Evolutionary conservation across 176 grass and related monocot species (phyloP), one percentile per base, ranked within the genome.

Genomic region (Dendrocalamus sinicus): DNA sequence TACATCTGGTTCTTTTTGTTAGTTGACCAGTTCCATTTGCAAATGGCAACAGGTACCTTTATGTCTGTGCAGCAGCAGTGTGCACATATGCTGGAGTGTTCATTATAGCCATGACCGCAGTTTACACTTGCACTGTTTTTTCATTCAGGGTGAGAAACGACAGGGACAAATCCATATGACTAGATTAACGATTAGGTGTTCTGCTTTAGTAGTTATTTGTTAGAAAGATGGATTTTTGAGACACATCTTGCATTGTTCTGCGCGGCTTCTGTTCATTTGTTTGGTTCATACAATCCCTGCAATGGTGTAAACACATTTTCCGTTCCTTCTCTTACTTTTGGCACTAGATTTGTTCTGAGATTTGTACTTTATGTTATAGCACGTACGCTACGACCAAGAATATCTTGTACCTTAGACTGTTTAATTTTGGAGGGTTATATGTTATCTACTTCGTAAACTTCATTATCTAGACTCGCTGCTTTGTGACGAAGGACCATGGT

Each of bases 61-160:
- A 98, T 73, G 81, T 95, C 75, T 95, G 93, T 41, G 96, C 93
- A 82, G 90, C 93, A 73, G 94, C 96, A 20, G 37, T 95, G 23
- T 92, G 91, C 63, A 92, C 92, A 32, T 98, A 94, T 45, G 80
- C 87, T 28, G 96, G 93, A 75, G 93, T 95, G 54, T 47, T 88
- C 23, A n/a, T 92, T 44, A 67, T 94, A 84, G 74, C 88, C 79
- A 10, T 60, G 23, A 95, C 86, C 6, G 81, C 48, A 16, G 30
- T 76, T 20, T 95, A 98, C 59, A 94, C 46, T 39, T 86, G 77
- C 17, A 13, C 12, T 65, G 89, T 94, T 14, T 88, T 92, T 26
- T 80, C 70, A 8, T 84, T 84, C 73, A 75, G 89, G 68, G 60
- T 20, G 12, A 84, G 74, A 85, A 87, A 51, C 58, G 16, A 30